Evolutionary conservation across 1,139 yeast species (phyloP).

Genomic region (Pichia sp.): DNA sequence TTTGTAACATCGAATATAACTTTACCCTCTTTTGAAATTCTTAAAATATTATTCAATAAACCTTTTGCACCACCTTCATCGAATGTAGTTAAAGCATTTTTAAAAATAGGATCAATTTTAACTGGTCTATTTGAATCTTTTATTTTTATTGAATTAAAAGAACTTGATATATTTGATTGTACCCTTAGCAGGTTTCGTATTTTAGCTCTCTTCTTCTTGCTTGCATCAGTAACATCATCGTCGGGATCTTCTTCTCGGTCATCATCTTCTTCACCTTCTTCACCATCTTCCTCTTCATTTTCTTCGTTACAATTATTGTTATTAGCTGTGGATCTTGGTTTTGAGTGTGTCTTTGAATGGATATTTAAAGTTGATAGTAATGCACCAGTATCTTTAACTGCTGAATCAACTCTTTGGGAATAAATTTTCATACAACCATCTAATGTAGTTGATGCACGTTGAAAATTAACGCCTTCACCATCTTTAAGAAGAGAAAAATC

Average conservation of each 20-base stretch:
- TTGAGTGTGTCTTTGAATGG: constrained; percentile 26
- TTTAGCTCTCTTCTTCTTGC: constrained; percentile 15
- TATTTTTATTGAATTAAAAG: constrained; percentile 38
- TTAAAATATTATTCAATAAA: constrained; percentile 44
- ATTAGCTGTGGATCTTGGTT: neutral
- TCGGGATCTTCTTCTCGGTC: constrained; percentile 22
- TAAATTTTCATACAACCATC: constrained; percentile 86
- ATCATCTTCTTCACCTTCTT: constrained; percentile 20
- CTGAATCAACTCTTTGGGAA: constrained; percentile 83
- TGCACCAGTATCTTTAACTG: constrained; percentile 84
- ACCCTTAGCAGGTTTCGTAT: constrained; percentile 14
- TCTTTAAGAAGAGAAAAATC: constrained; percentile 54
- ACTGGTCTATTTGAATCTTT: constrained; percentile 49
- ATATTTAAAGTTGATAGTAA: constrained; percentile 60
- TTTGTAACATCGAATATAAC: constrained; percentile 40
- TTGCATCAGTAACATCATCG: constrained; percentile 9
- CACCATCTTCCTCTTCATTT: constrained; percentile 17
- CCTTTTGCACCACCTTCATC: constrained; percentile 62
- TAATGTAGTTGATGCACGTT: constrained; percentile 69
- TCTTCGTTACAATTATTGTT: constrained; percentile 11
- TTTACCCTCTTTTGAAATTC: constrained; percentile 41
- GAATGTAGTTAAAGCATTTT: constrained; percentile 49
- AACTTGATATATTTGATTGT: constrained; percentile 34
- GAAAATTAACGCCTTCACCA: constrained; percentile 65
- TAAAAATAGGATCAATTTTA: constrained; percentile 51